Base-by-base conservation (phyloP, 257 asterid genomes). In the Haberlea rhodopensis region DNA sequence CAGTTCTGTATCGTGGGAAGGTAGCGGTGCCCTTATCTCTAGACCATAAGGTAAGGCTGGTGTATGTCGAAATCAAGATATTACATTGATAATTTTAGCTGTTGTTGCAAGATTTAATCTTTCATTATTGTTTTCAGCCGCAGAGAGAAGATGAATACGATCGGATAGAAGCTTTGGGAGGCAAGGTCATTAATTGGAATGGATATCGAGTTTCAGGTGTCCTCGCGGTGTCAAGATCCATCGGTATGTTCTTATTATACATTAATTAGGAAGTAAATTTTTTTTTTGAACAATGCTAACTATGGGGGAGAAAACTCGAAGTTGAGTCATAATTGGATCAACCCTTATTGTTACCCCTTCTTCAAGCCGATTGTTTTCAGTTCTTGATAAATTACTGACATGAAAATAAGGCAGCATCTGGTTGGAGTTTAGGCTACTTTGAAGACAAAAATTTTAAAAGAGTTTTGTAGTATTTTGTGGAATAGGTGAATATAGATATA, bases 131-230 rank as follows among this genome's bases (percentile, higher is more conserved):
- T 43, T 57, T 81, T 18, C 73, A 88, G 96, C 91, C 96, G 26
- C 75, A 77, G 59, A 78, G 95, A 71, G 88, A 85, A 62, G 95
- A 84, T 48, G 96, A 88, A 75, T 77, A 54, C 67, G 54, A 62
- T 25, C 78, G 95, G 76, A 84, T 88, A 57, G 91, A 85, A 73
- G 84, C 82, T 61, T 78, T 82, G 2, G 96, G 96, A 70, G 95
- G 96, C 62, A 84, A 76, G 84, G 89, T 88, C 77, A 82, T 88
- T 51, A 71, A 85, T 28, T 88, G 96, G 96, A 81, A 83, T 25
- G 96, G 96, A 48, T 73, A 81, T 67, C 94, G 96, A 5, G 94
- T 88, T 57, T 85, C 85, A 9, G 96, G 95, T n/a, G 86, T 85
- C 32, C 85, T 88, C 2, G 96, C 87, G 7, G 79, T 85, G 72